Base-by-base conservation (phyloP, 2,329 filamentous ascomycete species). In the Anthostomella pinea region DNA sequence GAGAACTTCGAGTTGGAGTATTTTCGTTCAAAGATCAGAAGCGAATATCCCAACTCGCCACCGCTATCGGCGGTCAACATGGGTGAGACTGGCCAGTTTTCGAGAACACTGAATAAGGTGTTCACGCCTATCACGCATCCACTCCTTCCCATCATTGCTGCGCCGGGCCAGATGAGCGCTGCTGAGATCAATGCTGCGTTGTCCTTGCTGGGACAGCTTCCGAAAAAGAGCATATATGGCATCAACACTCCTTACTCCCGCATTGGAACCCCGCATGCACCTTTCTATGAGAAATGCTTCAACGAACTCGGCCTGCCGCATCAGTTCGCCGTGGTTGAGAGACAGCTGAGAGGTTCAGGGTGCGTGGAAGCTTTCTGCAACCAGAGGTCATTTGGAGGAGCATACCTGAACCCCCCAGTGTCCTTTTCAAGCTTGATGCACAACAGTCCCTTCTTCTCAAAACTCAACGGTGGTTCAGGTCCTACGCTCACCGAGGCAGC, bases 1-100 rank as follows among this genome's bases (percentile, higher is more conserved):
- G 87, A 90, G 52, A 93, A 94, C 62, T 93, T 94, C 57, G 87
- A 94, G 65, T 74, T 94, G 21, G 88, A 94, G 61, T 90, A 90
- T 62, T 94, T 95, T 64, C 81, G 87, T 19, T 88, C 85, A 8
- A 77, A 81, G 47, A 82, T 93, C 57, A 80, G 80, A 53, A 68
- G 75, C 19, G 79, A 83, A 45, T 82, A 84, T 47, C 75, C 83
- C 0, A 73, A 83, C 44, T 72, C 74, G 7, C 86, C 87, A 8
- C 84, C 85, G 1, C 71, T 95, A 21, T 93, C 87, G 2, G 87
- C 85, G 6, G 79, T 94, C 49, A 93, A 93, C 60, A 93, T 93
- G 86, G 86, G 86, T 17, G 82, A 87, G 51, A 78, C 81, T n/a
- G 88, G 88, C 8, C 87, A 94, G 56, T 77, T 94, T 32, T 93